Base-by-base conservation (phyloP, 257 asterid species). In the Linaria vulgaris region DNA sequence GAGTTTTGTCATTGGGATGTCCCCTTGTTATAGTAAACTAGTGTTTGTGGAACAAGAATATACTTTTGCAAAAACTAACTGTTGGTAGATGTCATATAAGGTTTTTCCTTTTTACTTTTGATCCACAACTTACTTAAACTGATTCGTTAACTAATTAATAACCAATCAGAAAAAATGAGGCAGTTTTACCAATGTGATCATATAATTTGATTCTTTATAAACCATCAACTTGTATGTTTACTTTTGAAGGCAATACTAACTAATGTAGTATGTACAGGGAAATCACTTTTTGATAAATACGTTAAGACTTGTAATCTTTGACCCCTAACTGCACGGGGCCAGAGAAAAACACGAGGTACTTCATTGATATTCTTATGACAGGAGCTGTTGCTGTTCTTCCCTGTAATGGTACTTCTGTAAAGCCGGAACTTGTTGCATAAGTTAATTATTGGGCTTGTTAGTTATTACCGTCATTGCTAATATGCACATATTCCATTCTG, bases 11-110 rank as follows among this genome's bases (percentile, higher is more conserved):
- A 31, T 54, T 57, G 41, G 34, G 30, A 43, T 48, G 50, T 44
- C 47, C 39, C 43, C 48, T 5, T 54, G 13, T 50, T 24, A n/a
- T 53, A n/a, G 19, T 59, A 43, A 31, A 22, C 59, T 63, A 50
- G 11, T 47, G 55, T 24, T 21, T 45, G 50, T 61, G 53, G 61
- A 46, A 10, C 21, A 14, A 22, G 12, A 41, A 41, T 72, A 20
- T 43, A 60, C 51, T 12, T 63, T 34, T n/a, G 37, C 22, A 55
- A 38, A 56, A 30, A 47, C 7, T 48, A 38, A 43, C 44, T 22
- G 53, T 55, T 73, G 43, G 20, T 22, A 43, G 54, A 68, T 43
- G 56, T 63, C 49, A 25, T 16, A 9, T 25, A 49, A n/a, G 41
- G 61, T 39, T 23, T 49, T 30, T 62, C 12, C 52, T 69, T 27